phyloP scores from a whole-genome alignment of 257 asterid species.

The Ilex aquifolium region DNA sequence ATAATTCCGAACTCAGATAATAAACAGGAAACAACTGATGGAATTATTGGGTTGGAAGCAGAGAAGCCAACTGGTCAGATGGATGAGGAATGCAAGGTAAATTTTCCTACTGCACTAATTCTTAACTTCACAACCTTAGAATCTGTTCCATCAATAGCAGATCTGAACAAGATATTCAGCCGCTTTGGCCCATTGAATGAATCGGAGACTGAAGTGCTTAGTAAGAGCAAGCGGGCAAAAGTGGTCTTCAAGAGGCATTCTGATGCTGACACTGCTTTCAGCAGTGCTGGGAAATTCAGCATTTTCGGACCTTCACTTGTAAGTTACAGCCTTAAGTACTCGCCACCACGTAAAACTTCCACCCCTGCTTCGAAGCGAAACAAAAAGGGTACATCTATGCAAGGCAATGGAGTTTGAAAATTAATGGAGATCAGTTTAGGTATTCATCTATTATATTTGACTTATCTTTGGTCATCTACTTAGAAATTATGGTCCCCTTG shows the following conservation, averaged over 20 bases:
- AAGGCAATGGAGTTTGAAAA: conserved; percentile 16
- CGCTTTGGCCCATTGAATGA: conserved; percentile 55
- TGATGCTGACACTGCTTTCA: conserved; percentile 72
- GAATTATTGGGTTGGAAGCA: conserved; percentile 13
- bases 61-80: conserved; percentile 10
- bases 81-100: conserved; percentile 24
- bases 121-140: conserved; percentile 46
- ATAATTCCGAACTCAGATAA: conserved; percentile 14
- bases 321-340: conserved; percentile 52
- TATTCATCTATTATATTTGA: background rate
- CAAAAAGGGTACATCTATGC: conserved; percentile 21
- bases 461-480: too few relatives aligned
- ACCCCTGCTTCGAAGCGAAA: conserved; percentile 26
- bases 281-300: conserved; percentile 61
- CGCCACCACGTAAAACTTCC: conserved; percentile 27
- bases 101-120: conserved; percentile 48
- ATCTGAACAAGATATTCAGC: conserved; percentile 52
- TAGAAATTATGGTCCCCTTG: too few relatives aligned
- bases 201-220: conserved; percentile 41
- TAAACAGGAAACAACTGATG: conserved; percentile 16
- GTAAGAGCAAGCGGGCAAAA: conserved; percentile 55
- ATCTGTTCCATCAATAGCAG: conserved; percentile 44
- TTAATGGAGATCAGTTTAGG: conserved; percentile 16
- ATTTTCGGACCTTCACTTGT: conserved; percentile 66
- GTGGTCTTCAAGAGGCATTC: conserved; percentile 51